Percentiles rank a stretch among this genome's conserved stretches.
Evolutionary conservation across 2,329 filamentous ascomycete species (phyloP).

Genomic region (Neofusicoccum cordaticola): DNA sequence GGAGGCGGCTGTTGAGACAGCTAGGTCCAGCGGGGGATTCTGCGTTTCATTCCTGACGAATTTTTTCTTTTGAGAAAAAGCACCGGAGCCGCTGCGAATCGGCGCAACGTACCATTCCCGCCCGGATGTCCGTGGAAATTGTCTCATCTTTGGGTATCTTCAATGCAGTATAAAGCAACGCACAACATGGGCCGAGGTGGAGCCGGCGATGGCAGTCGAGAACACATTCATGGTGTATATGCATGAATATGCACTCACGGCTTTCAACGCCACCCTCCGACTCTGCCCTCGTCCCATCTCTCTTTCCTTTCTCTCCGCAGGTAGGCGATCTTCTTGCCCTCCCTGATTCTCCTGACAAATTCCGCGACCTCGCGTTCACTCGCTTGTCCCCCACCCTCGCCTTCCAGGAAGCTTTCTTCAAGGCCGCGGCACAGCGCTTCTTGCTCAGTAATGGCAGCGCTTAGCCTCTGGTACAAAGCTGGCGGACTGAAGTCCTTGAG

Average conservation of each 20-base stretch:
- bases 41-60: neutral
- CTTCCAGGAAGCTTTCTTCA: conserved; percentile 89
- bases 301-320: conserved; percentile 82
- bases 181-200: neutral
- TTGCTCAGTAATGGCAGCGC: conserved; percentile 76
- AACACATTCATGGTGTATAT: neutral
- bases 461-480: conserved; percentile 78
- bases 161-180: neutral
- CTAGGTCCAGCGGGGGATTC: neutral
- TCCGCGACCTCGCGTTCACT: conserved; percentile 80
- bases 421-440: conserved; percentile 75
- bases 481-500: conserved; percentile 82
- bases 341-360: conserved; percentile 78
- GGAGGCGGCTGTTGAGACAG: neutral
- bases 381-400: conserved; percentile 48
- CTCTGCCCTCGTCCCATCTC: conserved; percentile 92
- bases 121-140: neutral
- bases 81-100: neutral
- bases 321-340: conserved; percentile 75
- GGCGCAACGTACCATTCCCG: neutral
- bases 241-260: conserved; percentile 22
- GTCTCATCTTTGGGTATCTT: conserved; percentile 7
- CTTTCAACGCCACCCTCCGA: conserved; percentile 78
- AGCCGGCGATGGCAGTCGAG: neutral
- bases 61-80: neutral